A percentile compares a stretch with the other conserved stretches of the same genome.
Evolutionary conservation across 2,329 filamentous ascomycete species (phyloP).

Genomic region (Thielaviopsis euricoi): DNA sequence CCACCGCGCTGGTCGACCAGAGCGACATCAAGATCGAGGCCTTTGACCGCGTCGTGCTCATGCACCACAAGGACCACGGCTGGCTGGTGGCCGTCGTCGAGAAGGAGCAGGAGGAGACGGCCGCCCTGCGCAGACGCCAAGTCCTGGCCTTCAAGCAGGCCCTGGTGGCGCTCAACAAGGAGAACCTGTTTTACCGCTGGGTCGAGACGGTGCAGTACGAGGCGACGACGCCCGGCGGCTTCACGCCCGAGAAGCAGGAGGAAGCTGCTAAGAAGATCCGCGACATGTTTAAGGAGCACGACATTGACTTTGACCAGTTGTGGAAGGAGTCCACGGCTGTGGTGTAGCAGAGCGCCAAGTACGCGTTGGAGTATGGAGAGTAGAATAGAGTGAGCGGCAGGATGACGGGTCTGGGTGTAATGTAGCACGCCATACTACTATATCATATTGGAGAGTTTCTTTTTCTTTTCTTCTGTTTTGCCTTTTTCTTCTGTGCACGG

Average conservation of each 20-base stretch:
- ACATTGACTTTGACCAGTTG: conserved; percentile 68
- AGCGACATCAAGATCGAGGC: conserved; percentile 39
- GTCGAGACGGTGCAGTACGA: conserved; percentile 86
- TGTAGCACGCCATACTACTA: neutral
- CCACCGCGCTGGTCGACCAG: conserved; percentile 51
- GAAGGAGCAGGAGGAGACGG: conserved; percentile 43
- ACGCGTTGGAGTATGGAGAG: too few relatives aligned
- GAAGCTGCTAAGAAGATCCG: conserved; percentile 58
- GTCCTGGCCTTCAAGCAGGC: conserved; percentile 68
- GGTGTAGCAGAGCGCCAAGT: conserved; percentile 18
- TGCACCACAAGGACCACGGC: conserved; percentile 47
- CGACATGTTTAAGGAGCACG: conserved; percentile 55
- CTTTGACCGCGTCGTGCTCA: conserved; percentile 53
- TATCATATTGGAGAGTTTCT: too few relatives aligned
- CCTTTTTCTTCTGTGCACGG: too few relatives aligned
- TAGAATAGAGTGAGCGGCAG: neutral
- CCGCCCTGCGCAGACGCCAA: conserved; percentile 52
- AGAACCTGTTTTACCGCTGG: conserved; percentile 81
- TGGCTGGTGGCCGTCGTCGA: conserved; percentile 36
- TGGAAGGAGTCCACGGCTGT: conserved; percentile 45
- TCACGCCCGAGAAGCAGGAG: conserved; percentile 57
- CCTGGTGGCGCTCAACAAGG: conserved; percentile 61
- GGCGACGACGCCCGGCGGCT: conserved; percentile 60
- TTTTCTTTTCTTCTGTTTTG: too few relatives aligned
- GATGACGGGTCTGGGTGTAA: neutral